Evolutionary conservation across 805 yeast genomes (phyloP).

Genomic region (Yarrowia porcina): DNA sequence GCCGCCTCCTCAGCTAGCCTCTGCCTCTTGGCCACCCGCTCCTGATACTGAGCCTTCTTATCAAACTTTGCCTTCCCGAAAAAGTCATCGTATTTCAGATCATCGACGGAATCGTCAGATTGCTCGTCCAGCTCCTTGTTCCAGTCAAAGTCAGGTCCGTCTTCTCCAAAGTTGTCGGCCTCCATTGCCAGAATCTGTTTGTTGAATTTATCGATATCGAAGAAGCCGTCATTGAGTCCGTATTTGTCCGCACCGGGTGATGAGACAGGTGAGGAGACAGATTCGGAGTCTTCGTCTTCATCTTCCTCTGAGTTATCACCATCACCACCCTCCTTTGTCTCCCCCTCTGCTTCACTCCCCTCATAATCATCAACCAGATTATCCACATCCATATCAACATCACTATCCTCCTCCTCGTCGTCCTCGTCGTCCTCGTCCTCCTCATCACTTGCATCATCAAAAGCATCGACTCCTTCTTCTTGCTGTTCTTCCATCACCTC

Average conservation of each 20-base stretch:
- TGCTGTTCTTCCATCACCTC: conserved; percentile 33
- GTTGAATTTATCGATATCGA: conserved; percentile 80
- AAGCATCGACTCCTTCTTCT: conserved; percentile 28
- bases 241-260: conserved; percentile 41
- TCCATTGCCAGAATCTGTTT: conserved; percentile 68
- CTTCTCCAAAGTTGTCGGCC: conserved; percentile 44
- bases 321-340: conserved; percentile 9
- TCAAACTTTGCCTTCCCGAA: conserved; percentile 36
- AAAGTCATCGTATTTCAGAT: conserved; percentile 41
- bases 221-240: conserved; percentile 79
- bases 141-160: conserved; percentile 48
- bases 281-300: conserved; percentile 28
- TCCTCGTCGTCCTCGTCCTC: conserved; percentile 28
- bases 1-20: conserved; percentile 30
- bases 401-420: conserved; percentile 27
- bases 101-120: conserved; percentile 47
- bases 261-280: background rate
- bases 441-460: conserved; percentile 28
- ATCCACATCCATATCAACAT: conserved; percentile 27
- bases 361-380: conserved; percentile 12
- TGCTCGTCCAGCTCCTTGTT: conserved; percentile 44
- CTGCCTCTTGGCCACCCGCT: background rate
- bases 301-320: conserved; percentile 29
- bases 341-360: background rate
- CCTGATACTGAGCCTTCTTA: conserved; percentile 2